Evolutionary conservation across 139 green algal species (phyloP), one percentile per base, ranked within the genome.

Genomic region (Bryopsis sp.): DNA sequence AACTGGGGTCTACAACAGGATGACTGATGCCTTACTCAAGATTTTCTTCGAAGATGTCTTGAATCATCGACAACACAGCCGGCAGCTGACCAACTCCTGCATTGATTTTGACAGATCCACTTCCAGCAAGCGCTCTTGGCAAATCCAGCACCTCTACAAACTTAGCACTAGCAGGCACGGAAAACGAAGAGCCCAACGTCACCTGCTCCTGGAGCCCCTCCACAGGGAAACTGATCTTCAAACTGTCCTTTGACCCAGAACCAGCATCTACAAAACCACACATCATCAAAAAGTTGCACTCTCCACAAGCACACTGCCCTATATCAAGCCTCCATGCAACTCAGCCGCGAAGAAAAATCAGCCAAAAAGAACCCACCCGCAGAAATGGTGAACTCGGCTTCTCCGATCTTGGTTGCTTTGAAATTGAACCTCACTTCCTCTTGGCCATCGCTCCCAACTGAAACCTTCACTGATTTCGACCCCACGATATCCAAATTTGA

Each of bases 91-190:
- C 79, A 24, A 80, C 72, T 2, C 74, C 76, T 39, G 76, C 77
- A 1, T 69, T 62, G 28, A 83, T 28, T 26, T 39, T 57, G n/a
- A 83, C 28, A n/a, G 61, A 73, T 11, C 78, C 78, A 29, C 78
- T 83, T 28, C 81, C 78, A 24, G 69, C 74, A 64, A 79, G 71
- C n/a, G 75, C 81, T 1, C 5, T 26, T 6, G 81, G 81, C 64
- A 86, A 74, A 28, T 33, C 48, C 48, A 86, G 28, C 0, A 74
- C 74, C 71, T 82, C 74, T 4, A 47, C 60, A 35, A 48, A 39
- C 24, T 63, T 58, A 1, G 47, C 34, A 61, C 7, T 15, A 6
- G 29, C 60, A 1, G 47, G 5, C 24, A 67, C 59, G 28, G 5
- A 19, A 31, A 67, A 67, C 8, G 59, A 26, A 39, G 59, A 48